phyloP scores from a whole-genome alignment of 495 filamentous ascomycete species.

The Daldinia grandis region DNA sequence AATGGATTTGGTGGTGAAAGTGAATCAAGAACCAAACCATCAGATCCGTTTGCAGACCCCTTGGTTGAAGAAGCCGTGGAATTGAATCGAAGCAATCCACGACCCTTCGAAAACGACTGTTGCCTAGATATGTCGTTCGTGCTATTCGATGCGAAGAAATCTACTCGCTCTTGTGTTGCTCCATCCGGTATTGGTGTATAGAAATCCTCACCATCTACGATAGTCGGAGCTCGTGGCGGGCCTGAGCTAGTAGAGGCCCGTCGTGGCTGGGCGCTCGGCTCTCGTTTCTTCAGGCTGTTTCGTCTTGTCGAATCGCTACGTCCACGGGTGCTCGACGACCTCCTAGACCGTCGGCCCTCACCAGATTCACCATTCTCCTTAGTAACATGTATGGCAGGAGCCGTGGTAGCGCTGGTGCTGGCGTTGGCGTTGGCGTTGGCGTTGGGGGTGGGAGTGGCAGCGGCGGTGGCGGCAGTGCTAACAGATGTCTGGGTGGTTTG shows the following conservation, averaged over 20 bases:
- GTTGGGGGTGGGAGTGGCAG: constrained; percentile 35
- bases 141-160: constrained; percentile 49
- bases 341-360: constrained; percentile 46
- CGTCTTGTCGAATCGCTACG: constrained; percentile 54
- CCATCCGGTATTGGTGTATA: constrained; percentile 51
- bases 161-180: constrained; percentile 38
- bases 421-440: constrained; percentile 38
- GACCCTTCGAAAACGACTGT: constrained; percentile 43
- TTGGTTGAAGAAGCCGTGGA: constrained; percentile 41
- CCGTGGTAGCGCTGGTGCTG: constrained; percentile 31
- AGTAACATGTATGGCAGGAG: constrained; percentile 52
- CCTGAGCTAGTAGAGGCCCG: constrained; percentile 48
- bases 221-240: constrained; percentile 40
- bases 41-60: constrained; percentile 36
- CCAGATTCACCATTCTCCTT: constrained; percentile 47
- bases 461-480: constrained; percentile 40
- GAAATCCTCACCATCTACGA: constrained; percentile 51
- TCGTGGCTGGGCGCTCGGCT: constrained; percentile 52
- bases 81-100: constrained; percentile 45
- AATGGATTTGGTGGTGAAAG: constrained; percentile 46
- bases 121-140: constrained; percentile 40
- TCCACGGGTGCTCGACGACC: constrained; percentile 46
- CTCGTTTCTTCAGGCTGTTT: constrained; percentile 56
- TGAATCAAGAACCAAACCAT: constrained; percentile 37
- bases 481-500: constrained; percentile 55